Base-by-base conservation (phyloP, 2,329 filamentous ascomycete species). In the Dactylellina haptotyla region DNA sequence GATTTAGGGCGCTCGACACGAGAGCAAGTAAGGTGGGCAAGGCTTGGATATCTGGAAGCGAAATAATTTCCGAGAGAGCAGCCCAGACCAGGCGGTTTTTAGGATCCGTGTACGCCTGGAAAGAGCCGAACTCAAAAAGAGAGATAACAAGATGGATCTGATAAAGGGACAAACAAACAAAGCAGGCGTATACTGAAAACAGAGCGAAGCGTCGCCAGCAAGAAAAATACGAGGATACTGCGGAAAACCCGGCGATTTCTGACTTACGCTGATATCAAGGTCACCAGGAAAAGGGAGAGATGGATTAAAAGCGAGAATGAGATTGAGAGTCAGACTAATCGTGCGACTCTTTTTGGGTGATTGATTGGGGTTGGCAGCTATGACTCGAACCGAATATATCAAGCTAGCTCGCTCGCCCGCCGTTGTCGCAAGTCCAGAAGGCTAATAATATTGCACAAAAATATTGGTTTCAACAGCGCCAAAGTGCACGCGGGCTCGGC, bases 371-470 rank as follows among this genome's bases (percentile, higher is more conserved):
- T 18, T 16, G 41, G 32, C 30, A 57, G 43, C 43, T 66, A 66
- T 66, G 62, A 66, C 62, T 66, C 62, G 51, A 57, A 57, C 62
- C n/a, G 16, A 39, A 57, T 66, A 66, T 66, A 66, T 58, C 62
- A 66, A 66, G 62, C 62, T 66, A 51, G 45, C 45, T 50, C 50
- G 59, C 59, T 43, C 46, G 5, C 16, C 41, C 4, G 14, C 4
- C 12, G 37, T 41, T 16, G 37, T 16, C n/a, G n/a, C n/a, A n/a
- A 41, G 37, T 16, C 37, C 37, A 41, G 4, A 5, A n/a, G n/a
- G n/a, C n/a, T 34, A 14, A 34, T 34, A 14, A 34, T 34, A 46
- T 41, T 41, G 14, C 37, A 46, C 43, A 18, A 25, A 23, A 12
- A 12, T 46, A 69, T 61, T 69, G 64, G 64, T 61, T 69, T 69